Base-by-base conservation (phyloP, 2,329 filamentous ascomycete species). In the Mycosphaerella sp. region DNA sequence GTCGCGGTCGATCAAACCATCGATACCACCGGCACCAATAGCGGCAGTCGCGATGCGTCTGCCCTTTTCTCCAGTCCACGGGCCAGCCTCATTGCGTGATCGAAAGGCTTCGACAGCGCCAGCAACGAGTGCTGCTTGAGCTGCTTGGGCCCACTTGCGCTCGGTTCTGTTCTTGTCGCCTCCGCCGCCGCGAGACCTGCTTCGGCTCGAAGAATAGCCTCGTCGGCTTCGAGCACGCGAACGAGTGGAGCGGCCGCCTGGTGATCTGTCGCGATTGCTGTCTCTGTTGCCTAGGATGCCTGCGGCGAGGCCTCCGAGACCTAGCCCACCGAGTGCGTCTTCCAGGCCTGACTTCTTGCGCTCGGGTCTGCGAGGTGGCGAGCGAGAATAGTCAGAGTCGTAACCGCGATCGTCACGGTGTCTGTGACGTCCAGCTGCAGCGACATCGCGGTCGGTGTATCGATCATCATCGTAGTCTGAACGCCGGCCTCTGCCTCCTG, bases 61-160 rank as follows among this genome's bases (percentile, higher is more conserved):
- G 59, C 89, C 88, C 72, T 96, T 96, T 57, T 87, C 86, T 34
- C 90, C 91, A 57, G 84, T 86, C 89, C 90, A 96, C 39, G 85
- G 81, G 49, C 91, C 91, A 2, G 89, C 86, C 56, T 93, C 86
- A 64, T 91, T 95, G 67, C 90, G 84, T 50, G 89, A 84, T 55
- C 88, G 85, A 77, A 95, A 95, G 37, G 91, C 91, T 70, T 96
- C 90, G 49, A 89, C 86, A 36, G 90, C 91, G 62, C 89, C 91
- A 27, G 91, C 90, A 41, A 95, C 80, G 35, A 96, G 76, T 16
- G 90, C 93, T 30, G 91, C 90, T 75, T 93, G 91, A 67, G 90
- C 88, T 30, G 89, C 89, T 71, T 95, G 89, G 56, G 75, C 72
- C 75, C 75, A 77, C 59, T 77, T 76, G 54, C 70, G 68, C 59